Evolutionary conservation across 495 filamentous ascomycete species (phyloP).

Genomic region (Penicillium verhagenii): DNA sequence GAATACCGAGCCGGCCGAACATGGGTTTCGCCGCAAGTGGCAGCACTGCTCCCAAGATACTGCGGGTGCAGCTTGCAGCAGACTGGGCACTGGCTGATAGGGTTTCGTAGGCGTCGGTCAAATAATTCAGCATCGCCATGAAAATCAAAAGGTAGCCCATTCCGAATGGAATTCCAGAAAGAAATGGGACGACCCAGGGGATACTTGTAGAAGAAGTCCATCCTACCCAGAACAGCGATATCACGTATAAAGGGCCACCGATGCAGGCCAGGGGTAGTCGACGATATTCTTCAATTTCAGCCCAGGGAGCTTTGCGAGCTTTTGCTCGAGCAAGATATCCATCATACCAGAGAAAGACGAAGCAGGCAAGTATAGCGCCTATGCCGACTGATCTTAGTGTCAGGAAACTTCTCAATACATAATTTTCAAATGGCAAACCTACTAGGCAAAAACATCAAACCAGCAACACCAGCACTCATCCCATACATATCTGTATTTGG

Average conservation of each 20-base stretch:
- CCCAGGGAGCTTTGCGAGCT: constrained; percentile 34
- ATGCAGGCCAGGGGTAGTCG: constrained; percentile 42
- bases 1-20: constrained; percentile 39
- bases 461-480: constrained; percentile 36
- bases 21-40: constrained; percentile 42
- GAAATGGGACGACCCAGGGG: constrained; percentile 41
- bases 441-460: constrained; percentile 38
- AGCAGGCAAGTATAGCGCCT: constrained; percentile 31
- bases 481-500: constrained; percentile 28
- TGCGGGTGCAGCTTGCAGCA: constrained; percentile 40
- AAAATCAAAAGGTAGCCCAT: constrained; percentile 44
- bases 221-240: constrained; percentile 41
- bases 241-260: constrained; percentile 38
- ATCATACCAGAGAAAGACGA: constrained; percentile 42
- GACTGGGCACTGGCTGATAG: constrained; percentile 44
- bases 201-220: constrained; percentile 38
- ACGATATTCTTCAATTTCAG: constrained; percentile 39
- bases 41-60: constrained; percentile 40
- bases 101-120: constrained; percentile 46
- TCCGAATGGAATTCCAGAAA: constrained; percentile 39
- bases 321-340: constrained; percentile 35
- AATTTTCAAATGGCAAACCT: constrained; percentile 7
- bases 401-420: neutral
- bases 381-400: constrained; percentile 27
- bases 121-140: constrained; percentile 48